Conservation (phyloP, 75 land plant genomes). For the Cupressus sempervirens region DNA sequence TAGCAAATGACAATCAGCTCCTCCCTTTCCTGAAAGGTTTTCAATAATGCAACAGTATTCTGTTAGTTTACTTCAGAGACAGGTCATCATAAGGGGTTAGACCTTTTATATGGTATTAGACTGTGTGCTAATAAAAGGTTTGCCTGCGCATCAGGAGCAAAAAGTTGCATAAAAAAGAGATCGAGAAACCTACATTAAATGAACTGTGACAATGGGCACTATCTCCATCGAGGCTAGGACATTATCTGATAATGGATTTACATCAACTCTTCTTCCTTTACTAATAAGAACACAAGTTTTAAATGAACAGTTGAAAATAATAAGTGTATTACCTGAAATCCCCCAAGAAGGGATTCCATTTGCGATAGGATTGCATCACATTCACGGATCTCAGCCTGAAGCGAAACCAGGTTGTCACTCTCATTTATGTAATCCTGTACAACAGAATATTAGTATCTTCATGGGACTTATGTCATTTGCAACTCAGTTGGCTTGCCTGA, state of each 20-base stretch:
- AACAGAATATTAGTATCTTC: not conserved
- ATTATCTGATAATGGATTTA: not conserved
- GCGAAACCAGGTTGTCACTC: conserved; percentile 87
- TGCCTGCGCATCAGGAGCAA: not conserved
- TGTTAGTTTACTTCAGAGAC: not conserved
- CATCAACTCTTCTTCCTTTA: not conserved
- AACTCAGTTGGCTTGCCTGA: not conserved
- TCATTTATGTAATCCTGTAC: conserved; percentile 96
- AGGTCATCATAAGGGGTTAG: not conserved
- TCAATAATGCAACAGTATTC: not conserved
- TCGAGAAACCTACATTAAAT: not conserved
- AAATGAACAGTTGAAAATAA: not conserved
- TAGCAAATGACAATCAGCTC: not conserved
- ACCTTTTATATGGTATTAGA: not conserved
- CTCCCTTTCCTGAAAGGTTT: not conserved
- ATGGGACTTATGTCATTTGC: not conserved
- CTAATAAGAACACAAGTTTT: not conserved
- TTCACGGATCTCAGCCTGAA: conserved; percentile 95
- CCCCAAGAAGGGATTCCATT: conserved; percentile 93
- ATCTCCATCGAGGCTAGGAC: not conserved
- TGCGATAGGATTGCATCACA: conserved; percentile 90
- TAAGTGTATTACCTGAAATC: conserved; percentile 77
- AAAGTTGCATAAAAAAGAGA: not conserved
- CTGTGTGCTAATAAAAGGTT: not conserved
- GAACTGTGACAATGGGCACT: not conserved